phyloP scores from a whole-genome alignment of 306 rosid genomes.

The Glycine tomentella region DNA sequence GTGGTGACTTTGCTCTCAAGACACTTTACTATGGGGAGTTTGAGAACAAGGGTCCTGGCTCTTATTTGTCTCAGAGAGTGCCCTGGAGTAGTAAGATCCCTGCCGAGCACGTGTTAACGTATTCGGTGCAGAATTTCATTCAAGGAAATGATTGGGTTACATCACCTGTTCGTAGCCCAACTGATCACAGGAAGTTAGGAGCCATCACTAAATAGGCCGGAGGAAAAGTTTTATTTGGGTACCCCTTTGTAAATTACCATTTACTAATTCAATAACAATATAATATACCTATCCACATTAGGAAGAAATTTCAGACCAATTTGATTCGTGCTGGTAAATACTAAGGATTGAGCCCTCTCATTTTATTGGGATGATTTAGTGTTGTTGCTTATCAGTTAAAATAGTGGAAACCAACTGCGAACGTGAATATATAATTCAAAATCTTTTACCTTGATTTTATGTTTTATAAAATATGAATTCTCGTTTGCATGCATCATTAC shows the following conservation, averaged over 20 bases:
- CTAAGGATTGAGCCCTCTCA: background rate
- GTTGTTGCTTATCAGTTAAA: no score
- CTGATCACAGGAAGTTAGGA: background rate
- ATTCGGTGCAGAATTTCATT: slow-evolving; percentile 78
- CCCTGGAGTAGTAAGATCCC: slow-evolving; percentile 75
- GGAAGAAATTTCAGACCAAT: background rate
- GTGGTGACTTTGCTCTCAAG: slow-evolving; percentile 63
- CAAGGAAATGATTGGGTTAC: slow-evolving; percentile 82
- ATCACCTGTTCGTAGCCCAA: slow-evolving; percentile 15
- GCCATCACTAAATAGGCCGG: background rate
- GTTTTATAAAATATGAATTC: no score
- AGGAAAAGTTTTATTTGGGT: background rate
- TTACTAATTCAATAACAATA: background rate
- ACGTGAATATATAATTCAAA: no score
- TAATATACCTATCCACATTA: background rate
- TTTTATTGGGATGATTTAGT: background rate
- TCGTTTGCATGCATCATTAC: no score
- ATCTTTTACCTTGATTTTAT: no score
- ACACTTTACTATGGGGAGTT: slow-evolving; percentile 86
- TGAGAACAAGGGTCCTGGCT: slow-evolving; percentile 64
- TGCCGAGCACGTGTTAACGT: slow-evolving; percentile 53
- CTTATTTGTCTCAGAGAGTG: slow-evolving; percentile 59
- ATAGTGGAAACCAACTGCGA: no score
- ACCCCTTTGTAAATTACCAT: slow-evolving; percentile 18
- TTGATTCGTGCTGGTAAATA: background rate